These are phyloP conservation scores for Phytophthora ramorum DNA, from an alignment of 352 stramenopile genomes.

Conservation along the genomic window DNA sequence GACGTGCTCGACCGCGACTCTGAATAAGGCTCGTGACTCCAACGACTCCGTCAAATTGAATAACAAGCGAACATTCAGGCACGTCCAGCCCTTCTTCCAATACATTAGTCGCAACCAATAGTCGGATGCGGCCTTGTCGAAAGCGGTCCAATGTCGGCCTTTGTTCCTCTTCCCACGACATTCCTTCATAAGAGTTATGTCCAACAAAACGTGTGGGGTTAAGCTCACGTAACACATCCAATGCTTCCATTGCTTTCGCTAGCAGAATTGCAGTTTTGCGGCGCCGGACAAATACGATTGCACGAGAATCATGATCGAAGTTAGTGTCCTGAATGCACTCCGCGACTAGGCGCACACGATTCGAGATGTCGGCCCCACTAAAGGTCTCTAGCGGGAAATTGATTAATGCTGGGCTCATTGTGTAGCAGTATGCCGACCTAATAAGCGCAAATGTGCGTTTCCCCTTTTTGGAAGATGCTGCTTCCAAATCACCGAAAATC, in stretches of 20 bases:
- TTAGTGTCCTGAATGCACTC: constrained; percentile 48
- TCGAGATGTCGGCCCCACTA: constrained; percentile 49
- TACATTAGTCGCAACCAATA: constrained; percentile 83
- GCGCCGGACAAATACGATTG: constrained; percentile 81
- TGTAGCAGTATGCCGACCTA: constrained; percentile 27
- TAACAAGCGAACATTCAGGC: constrained; percentile 78
- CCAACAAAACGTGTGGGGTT: constrained; percentile 83
- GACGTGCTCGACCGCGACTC: constrained; percentile 71
- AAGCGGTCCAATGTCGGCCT: constrained; percentile 75
- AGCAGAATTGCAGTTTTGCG: constrained; percentile 75
- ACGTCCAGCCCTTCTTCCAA: constrained; percentile 84
- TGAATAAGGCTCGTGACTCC: constrained; percentile 82
- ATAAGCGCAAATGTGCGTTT: constrained; percentile 45
- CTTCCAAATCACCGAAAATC: constrained; percentile 44
- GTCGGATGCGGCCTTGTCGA: constrained; percentile 65
- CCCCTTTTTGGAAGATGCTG: constrained; percentile 24
- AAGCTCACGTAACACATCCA: constrained; percentile 56
- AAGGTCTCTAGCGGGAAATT: constrained; percentile 38
- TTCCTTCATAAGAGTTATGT: constrained; percentile 83
- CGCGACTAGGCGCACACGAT: constrained; percentile 62
- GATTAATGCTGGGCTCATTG: constrained; percentile 42
- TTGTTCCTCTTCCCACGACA: constrained; percentile 85
- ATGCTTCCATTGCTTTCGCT: constrained; percentile 67
- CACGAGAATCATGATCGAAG: constrained; percentile 66
- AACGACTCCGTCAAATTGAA: constrained; percentile 77